Base-by-base conservation (phyloP, 371 early-diverging fungal species). In the Mortierella sp. region DNA sequence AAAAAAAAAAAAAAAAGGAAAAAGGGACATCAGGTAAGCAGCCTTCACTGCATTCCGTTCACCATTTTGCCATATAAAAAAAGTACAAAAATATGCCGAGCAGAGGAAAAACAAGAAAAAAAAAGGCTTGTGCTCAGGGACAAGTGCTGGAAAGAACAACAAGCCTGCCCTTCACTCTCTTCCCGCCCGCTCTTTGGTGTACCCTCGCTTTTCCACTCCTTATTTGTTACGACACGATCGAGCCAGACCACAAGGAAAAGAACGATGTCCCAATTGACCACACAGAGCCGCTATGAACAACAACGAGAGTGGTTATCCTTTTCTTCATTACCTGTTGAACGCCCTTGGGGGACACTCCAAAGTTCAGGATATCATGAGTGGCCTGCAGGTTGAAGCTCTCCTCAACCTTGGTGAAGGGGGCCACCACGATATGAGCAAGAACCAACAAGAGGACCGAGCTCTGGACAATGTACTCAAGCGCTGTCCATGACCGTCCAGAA, bases 331-430 rank as follows among this genome's bases (percentile, higher is more conserved):
- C 89, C 81, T 86, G 72, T 16, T 79, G 69, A 24, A 92, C 75
- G 34, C 88, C 81, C 21, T 83, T 73, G 28, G 59, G 13, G 2
- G 69, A 55, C 40, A 88, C 67, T 28, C 88, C 88, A 78, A 90
- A 88, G 57, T 91, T 90, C 70, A 97, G 74, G 43, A 98, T 89
- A 87, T 99, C 98, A 83, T 98, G 96, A 5, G 92, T 92, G 4
- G 98, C 98, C 87, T 99, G 99, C 59, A 96, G 72, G 82, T 96
- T 96, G 89, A 99, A 99, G 79, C 96, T 96, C 83, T 99, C 99
- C 88, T 99, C 98, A 46, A 99, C 98, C 88, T 98, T 98, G 67
- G 97, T 96, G 87, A 89, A 98, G 0, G 98, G 98, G 48, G 93
- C 91, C 24, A 87, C 74, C 44, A 89, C 61, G 44, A 89, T 88